Evolutionary conservation across 495 filamentous ascomycete species (phyloP).

Genomic region (Clohesyomyces aquaticus): DNA sequence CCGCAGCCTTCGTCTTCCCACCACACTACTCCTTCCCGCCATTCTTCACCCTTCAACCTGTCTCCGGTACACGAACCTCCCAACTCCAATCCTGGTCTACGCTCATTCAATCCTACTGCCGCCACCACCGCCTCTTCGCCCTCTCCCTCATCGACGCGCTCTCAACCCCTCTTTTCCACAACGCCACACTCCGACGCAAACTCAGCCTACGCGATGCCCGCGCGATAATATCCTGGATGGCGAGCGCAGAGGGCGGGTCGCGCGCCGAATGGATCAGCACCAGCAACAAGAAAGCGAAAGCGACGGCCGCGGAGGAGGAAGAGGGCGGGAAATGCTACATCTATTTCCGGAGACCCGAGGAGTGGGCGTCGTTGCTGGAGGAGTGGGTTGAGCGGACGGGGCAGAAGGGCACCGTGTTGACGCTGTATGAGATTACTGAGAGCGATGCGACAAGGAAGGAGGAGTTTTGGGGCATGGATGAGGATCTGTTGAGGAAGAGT

Average conservation of each 20-base stretch:
- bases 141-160: constrained; percentile 67
- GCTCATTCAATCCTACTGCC: constrained; percentile 85
- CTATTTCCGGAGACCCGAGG: constrained; percentile 71
- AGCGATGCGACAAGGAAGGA: constrained; percentile 62
- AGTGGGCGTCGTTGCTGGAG: constrained; percentile 66
- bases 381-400: constrained; percentile 70
- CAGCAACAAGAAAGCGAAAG: constrained; percentile 18
- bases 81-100: constrained; percentile 83
- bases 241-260: constrained; percentile 61
- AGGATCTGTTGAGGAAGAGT: constrained; percentile 75
- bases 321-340: constrained; percentile 58
- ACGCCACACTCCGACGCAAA: constrained; percentile 56
- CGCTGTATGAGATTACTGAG: constrained; percentile 73
- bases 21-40: constrained; percentile 66
- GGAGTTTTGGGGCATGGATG: constrained; percentile 91
- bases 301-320: constrained; percentile 34
- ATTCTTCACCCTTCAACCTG: constrained; percentile 81
- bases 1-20: constrained; percentile 41
- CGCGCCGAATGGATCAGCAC: constrained; percentile 68
- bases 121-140: constrained; percentile 70
- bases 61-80: constrained; percentile 69
- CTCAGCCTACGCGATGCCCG: constrained; percentile 65
- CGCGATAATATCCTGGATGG: constrained; percentile 75
- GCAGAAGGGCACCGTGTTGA: constrained; percentile 73
- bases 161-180: constrained; percentile 63